These are phyloP conservation scores for Leishmania amazonensis DNA, from an alignment of 208 protist species.

Conservation along the genomic window DNA sequence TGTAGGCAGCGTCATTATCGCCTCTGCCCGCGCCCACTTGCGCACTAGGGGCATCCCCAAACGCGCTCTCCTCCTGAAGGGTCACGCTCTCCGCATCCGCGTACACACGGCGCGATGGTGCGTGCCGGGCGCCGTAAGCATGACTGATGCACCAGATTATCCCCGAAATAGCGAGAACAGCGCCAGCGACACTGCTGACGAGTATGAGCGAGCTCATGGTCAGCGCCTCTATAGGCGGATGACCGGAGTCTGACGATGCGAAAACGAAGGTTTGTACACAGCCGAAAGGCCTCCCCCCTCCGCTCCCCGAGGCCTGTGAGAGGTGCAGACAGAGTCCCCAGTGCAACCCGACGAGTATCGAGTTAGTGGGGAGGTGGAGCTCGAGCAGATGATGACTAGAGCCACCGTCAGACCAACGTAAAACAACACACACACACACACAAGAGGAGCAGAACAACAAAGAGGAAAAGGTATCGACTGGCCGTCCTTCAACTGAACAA, in stretches of 20 bases:
- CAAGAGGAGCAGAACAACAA: not conserved
- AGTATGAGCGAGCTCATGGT: not conserved
- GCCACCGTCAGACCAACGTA: not conserved
- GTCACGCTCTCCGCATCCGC: conserved; percentile 9
- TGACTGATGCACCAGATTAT: not conserved
- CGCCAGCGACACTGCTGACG: not conserved
- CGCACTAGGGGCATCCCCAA: not conserved
- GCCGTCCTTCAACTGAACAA: not conserved
- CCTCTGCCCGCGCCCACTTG: not conserved
- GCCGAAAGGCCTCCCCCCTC: not conserved
- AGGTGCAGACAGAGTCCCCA: not conserved
- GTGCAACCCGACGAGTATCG: not conserved
- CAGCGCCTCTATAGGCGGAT: not conserved
- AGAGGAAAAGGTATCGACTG: not conserved
- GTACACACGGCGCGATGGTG: not conserved
- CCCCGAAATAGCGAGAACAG: not conserved
- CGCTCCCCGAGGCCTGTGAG: not conserved
- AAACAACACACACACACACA: not conserved
- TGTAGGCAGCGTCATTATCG: not conserved
- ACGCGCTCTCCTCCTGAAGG: conserved; percentile 15
- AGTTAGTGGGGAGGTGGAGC: not conserved
- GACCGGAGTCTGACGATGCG: not conserved
- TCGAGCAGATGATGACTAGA: too few relatives aligned
- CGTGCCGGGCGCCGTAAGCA: not conserved
- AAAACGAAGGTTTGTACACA: not conserved